Evolutionary conservation across 2,329 filamentous ascomycete genomes (phyloP).

Genomic region (Neocatenulostroma microsporum): DNA sequence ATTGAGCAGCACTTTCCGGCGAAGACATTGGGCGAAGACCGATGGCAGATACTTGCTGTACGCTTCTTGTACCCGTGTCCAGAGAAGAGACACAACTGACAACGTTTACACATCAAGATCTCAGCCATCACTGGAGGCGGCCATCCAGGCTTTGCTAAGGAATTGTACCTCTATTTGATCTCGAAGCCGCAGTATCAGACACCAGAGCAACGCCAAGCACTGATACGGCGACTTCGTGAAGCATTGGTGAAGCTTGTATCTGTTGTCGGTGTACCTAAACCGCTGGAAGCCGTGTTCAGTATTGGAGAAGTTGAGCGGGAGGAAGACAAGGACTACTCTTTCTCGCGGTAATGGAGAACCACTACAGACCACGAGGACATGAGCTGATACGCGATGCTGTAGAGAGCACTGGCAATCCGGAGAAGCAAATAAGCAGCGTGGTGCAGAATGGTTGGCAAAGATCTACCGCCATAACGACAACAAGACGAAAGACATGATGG

Average conservation of each 20-base stretch:
- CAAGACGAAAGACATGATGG: conserved; percentile 32
- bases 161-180: conserved; percentile 51
- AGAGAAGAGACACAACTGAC: conserved; percentile 9
- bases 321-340: conserved; percentile 52
- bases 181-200: conserved; percentile 40
- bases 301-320: conserved; percentile 45
- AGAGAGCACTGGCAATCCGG: conserved; percentile 52
- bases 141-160: conserved; percentile 44
- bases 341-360: conserved; percentile 36
- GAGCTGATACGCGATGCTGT: not conserved
- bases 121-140: conserved; percentile 44
- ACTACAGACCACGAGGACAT: not conserved
- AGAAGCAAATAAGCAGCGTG: conserved; percentile 46
- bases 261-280: conserved; percentile 55
- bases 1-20: conserved; percentile 40
- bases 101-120: conserved; percentile 26
- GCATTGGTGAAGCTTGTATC: conserved; percentile 51
- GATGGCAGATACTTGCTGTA: conserved; percentile 42
- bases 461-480: conserved; percentile 48
- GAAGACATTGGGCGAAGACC: conserved; percentile 34
- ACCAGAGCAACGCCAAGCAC: conserved; percentile 37
- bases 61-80: conserved; percentile 5
- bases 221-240: conserved; percentile 50
- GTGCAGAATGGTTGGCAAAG: conserved; percentile 48
- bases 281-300: conserved; percentile 52